Evolutionary conservation across 768 basidiomycete species (phyloP).

Genomic region (Tylopilus sp.): DNA sequence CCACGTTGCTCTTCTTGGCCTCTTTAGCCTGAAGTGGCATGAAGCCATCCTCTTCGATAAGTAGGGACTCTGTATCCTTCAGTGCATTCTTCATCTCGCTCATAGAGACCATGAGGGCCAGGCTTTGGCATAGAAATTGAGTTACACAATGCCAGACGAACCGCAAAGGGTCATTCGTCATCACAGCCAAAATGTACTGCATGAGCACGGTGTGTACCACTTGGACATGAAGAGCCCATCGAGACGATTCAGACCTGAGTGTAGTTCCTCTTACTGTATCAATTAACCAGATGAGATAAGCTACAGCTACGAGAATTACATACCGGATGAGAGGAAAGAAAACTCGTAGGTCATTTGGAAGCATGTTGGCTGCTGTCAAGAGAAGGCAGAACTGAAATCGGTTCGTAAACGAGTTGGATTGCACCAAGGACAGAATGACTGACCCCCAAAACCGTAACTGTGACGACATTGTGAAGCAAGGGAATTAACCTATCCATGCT

Average conservation of each 20-base stretch:
- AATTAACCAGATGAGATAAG: too few relatives aligned
- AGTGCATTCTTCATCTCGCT: too few relatives aligned
- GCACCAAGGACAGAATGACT: conserved; percentile 19
- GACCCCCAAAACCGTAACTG: conserved; percentile 88
- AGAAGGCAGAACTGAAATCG: conserved; percentile 69
- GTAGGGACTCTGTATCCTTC: conserved; percentile 76
- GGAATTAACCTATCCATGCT: conserved; percentile 95
- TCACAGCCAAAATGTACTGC: conserved; percentile 83
- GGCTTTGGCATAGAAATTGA: conserved; percentile 76
- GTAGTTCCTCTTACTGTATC: conserved; percentile 94
- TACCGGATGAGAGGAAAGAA: conserved; percentile 91
- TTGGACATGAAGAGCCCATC: conserved; percentile 89
- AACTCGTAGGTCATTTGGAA: conserved; percentile 64
- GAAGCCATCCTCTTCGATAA: conserved; percentile 85
- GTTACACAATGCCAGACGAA: conserved; percentile 84
- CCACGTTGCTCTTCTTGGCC: too few relatives aligned
- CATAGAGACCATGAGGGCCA: conserved; percentile 82
- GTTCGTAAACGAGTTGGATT: too few relatives aligned
- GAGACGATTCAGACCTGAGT: conserved; percentile 85
- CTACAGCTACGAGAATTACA: conserved; percentile 19
- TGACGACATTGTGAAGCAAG: conserved; percentile 90
- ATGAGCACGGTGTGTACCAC: conserved; percentile 84
- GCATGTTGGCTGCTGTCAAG: conserved; percentile 64
- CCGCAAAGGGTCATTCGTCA: conserved; percentile 82
- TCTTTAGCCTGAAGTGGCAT: too few relatives aligned